These are phyloP conservation scores for Pugionium dolabratum DNA, from an alignment of 345 rosid species.

Conservation along the genomic window DNA sequence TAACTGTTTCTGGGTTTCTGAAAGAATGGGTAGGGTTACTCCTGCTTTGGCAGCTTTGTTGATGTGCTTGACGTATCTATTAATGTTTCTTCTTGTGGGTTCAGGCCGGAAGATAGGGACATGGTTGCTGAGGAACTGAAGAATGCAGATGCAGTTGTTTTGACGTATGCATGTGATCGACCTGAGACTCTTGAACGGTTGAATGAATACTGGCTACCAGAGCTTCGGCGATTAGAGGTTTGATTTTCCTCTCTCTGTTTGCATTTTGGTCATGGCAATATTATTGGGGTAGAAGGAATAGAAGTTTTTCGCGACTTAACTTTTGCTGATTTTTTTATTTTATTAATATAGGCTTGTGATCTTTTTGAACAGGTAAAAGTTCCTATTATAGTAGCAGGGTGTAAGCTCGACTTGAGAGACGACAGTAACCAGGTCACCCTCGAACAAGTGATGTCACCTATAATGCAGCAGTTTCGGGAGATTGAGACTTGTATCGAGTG, in stretches of 20 bases:
- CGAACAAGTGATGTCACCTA: conserved; percentile 91
- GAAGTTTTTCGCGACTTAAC: background rate
- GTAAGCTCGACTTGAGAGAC: conserved; percentile 93
- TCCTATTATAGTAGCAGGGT: conserved; percentile 93
- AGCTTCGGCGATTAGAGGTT: conserved; percentile 38
- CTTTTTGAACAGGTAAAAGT: conserved; percentile 68
- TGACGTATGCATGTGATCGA: conserved; percentile 86
- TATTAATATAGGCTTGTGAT: conserved; percentile 18
- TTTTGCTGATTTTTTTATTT: background rate
- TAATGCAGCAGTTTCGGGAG: conserved; percentile 98
- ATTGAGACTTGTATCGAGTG: conserved; percentile 97
- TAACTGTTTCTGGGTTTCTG: background rate
- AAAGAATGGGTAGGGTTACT: conserved; percentile 9
- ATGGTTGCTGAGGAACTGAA: conserved; percentile 76
- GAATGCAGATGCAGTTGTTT: conserved; percentile 96
- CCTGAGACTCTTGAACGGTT: conserved; percentile 73
- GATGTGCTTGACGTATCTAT: conserved; percentile 7
- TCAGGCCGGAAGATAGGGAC: conserved; percentile 73
- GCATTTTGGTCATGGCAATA: conserved; percentile 10
- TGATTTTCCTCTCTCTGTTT: conserved; percentile 10
- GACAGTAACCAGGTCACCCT: conserved; percentile 77
- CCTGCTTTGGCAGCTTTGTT: conserved; percentile 9
- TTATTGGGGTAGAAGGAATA: conserved; percentile 1
- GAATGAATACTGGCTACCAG: conserved; percentile 69
- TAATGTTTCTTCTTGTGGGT: conserved; percentile 18